Evolutionary conservation across 164 flowering plant species (phyloP).

Genomic region (Umbellularia californica): DNA sequence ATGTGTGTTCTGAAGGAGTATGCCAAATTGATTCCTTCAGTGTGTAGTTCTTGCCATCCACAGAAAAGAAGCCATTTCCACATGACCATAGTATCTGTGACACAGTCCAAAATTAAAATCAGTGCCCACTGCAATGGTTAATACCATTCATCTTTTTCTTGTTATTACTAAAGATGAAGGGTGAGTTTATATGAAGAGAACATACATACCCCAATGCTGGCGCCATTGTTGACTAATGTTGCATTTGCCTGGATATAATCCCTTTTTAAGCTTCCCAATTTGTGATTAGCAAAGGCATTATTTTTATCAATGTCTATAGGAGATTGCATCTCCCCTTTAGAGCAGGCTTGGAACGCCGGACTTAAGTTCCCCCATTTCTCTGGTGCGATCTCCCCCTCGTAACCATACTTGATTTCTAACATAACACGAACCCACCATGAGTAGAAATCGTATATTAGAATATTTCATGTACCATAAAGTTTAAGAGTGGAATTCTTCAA

Average conservation of each 20-base stretch:
- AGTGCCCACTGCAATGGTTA: not conserved
- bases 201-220: slow-evolving; percentile 36
- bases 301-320: slow-evolving; percentile 43
- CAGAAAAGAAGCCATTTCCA: slow-evolving; percentile 24
- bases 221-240: slow-evolving; percentile 41
- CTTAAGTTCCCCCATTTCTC: slow-evolving; percentile 45
- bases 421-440: no score
- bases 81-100: slow-evolving; percentile 27
- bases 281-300: slow-evolving; percentile 9
- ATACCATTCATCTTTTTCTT: no score
- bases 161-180: not conserved
- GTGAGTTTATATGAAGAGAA: not conserved
- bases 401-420: slow-evolving; percentile 19
- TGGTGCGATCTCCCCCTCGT: slow-evolving; percentile 37
- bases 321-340: slow-evolving; percentile 44
- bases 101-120: no score
- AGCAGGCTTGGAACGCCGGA: slow-evolving; percentile 26
- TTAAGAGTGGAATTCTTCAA: no score
- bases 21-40: slow-evolving; percentile 62
- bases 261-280: slow-evolving; percentile 31
- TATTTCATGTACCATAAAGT: no score
- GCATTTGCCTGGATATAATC: slow-evolving; percentile 42
- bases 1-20: slow-evolving; percentile 57
- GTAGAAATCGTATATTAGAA: no score
- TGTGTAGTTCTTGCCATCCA: slow-evolving; percentile 38